Base-by-base conservation (phyloP, 495 filamentous ascomycete species). In the Penicillium antarcticum region DNA sequence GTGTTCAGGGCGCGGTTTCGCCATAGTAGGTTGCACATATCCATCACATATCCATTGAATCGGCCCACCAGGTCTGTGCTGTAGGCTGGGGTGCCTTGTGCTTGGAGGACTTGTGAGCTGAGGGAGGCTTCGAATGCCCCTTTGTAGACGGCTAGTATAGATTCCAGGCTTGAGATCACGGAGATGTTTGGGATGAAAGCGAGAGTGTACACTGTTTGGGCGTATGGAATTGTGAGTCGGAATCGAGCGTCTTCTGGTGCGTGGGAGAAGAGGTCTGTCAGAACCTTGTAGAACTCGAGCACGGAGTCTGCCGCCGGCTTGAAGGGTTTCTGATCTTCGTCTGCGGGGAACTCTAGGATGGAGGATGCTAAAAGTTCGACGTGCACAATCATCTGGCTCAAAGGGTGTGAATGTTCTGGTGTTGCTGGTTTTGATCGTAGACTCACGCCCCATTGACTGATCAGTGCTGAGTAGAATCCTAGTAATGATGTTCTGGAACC, bases 31-130 rank as follows among this genome's bases (percentile, higher is more conserved):
- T 96, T 95, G 72, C 88, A 94, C 35, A 90, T 78, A 60, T 96
- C 91, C 87, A 94, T 94, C 26, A 95, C 77, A 59, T 86, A 91
- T 8, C 86, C 87, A 65, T 96, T 96, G 71, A 94, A 92, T 17
- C 79, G 74, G 36, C 81, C 77, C 45, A 91, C 72, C 4, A 73
- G 42, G 3, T 81, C 57, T 79, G 81, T 55, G 68, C 70, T 41
- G 67, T 75, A 55, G 71, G 79, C 46, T 48, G 70, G 9, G 56
- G 72, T 32, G 45, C 61, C 46, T 14, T 61, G 58, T 14, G 51
- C 19, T 52, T 69, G 67, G 5, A 75, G 58, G 10, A 57, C 53
- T 40, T 65, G 35, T 0, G 73, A 70, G 5, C 63, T 68, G 66
- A 86, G 79, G 53, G 84, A 80, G 5, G 69, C 66, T 62, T 95